Percentiles rank a stretch among this genome's conserved stretches.
phyloP scores from a whole-genome alignment of 257 asterid genomes.

The Solanum boliviense region DNA sequence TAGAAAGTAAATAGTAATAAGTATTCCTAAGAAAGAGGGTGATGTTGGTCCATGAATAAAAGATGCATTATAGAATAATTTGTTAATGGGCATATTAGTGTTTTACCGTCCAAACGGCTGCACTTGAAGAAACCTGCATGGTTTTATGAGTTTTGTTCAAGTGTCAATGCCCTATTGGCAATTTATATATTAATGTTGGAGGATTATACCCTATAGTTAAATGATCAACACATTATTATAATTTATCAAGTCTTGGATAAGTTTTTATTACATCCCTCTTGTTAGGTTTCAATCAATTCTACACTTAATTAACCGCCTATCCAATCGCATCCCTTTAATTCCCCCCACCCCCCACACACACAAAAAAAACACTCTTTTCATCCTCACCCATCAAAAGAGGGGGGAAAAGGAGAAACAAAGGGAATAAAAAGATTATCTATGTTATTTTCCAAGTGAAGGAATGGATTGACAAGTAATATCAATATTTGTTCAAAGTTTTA shows the following conservation, averaged over 20 bases:
- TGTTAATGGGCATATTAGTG: constrained; percentile 25
- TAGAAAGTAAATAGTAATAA: neutral
- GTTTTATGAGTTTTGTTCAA: constrained; percentile 14
- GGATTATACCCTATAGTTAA: constrained; percentile 2
- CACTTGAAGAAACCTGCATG: constrained; percentile 17
- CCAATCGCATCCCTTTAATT: neutral
- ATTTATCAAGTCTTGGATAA: constrained; percentile 21
- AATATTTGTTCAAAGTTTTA: constrained; percentile 1
- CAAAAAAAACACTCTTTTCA: neutral
- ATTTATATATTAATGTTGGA: neutral
- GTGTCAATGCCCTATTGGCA: constrained; percentile 7
- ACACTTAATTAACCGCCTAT: neutral
- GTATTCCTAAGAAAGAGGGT: neutral
- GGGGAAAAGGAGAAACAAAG: neutral
- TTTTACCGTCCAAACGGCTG: constrained; percentile 23
- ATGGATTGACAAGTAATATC: constrained; percentile 35
- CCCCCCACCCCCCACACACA: neutral
- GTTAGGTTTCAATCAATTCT: constrained; percentile 15
- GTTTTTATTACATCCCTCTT: constrained; percentile 13
- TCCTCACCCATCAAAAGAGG: neutral
- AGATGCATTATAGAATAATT: neutral
- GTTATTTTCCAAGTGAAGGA: constrained; percentile 36
- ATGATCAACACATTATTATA: neutral
- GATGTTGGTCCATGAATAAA: neutral
- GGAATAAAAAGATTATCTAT: constrained; percentile 40